A percentile compares a stretch with the other conserved stretches of the same genome.
phyloP scores from a whole-genome alignment of 768 basidiomycete genomes.

The Lactarius indigo region DNA sequence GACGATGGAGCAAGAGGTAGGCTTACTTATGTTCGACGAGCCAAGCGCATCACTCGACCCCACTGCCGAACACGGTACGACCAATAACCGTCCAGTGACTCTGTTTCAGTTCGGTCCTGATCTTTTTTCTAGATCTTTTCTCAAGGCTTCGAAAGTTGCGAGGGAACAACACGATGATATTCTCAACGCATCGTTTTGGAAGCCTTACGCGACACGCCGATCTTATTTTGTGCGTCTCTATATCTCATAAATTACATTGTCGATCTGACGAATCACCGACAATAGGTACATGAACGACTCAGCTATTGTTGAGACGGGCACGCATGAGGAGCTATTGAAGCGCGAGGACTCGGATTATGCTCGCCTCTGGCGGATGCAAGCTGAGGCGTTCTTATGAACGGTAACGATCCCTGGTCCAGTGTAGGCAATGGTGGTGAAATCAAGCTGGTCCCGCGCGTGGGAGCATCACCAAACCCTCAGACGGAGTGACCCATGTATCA shows the following conservation, averaged over 20 bases:
- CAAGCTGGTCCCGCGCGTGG: no score
- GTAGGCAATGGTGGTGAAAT: not conserved
- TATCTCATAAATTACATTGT: not conserved
- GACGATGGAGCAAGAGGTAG: slow-evolving; percentile 42
- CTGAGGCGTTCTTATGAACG: slow-evolving; percentile 50
- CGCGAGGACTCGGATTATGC: slow-evolving; percentile 59
- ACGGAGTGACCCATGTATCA: no score
- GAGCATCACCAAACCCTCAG: no score
- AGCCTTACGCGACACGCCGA: slow-evolving; percentile 60
- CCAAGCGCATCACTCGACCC: slow-evolving; percentile 74
- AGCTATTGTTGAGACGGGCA: slow-evolving; percentile 59
- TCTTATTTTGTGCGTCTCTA: slow-evolving; percentile 17
- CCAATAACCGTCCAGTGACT: not conserved
- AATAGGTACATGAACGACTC: slow-evolving; percentile 68
- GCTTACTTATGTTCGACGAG: slow-evolving; percentile 68
- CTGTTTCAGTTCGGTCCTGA: not conserved
- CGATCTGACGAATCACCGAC: not conserved
- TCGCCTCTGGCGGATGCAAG: slow-evolving; percentile 70
- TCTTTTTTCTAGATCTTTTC: slow-evolving; percentile 50
- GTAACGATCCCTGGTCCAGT: not conserved
- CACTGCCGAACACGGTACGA: slow-evolving; percentile 63
- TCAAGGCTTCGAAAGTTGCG: slow-evolving; percentile 62
- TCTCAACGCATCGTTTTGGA: slow-evolving; percentile 70
- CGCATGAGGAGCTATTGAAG: slow-evolving; percentile 56
- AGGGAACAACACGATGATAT: slow-evolving; percentile 80